Conservation (phyloP, 1,284 basidiomycete genomes). For the Irpex sp. region DNA sequence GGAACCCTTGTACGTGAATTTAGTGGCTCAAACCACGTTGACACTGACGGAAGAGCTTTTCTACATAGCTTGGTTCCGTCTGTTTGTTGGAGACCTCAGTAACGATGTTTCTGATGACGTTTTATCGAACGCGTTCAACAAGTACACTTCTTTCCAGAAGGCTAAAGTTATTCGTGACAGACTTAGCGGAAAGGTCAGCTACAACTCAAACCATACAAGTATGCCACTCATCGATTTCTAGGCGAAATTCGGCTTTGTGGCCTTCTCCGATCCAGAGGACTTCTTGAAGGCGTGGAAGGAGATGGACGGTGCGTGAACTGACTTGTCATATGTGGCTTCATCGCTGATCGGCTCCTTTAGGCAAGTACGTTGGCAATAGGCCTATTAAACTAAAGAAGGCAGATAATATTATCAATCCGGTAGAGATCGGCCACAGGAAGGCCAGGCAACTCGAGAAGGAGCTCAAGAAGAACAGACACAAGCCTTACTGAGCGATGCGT, state of each 20-base stretch:
- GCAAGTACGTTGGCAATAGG: constrained; percentile 95
- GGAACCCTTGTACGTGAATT: constrained; percentile 83
- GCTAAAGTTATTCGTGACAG: constrained; percentile 92
- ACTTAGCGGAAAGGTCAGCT: constrained; percentile 76
- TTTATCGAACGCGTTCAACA: constrained; percentile 86
- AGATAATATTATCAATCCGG: constrained; percentile 80
- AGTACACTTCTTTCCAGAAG: constrained; percentile 90
- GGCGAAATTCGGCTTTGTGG: constrained; percentile 97
- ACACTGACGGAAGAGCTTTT: neutral
- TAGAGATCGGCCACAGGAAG: constrained; percentile 90
- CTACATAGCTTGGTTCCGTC: constrained; percentile 84
- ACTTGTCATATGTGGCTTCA: neutral
- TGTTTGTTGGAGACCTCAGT: constrained; percentile 97
- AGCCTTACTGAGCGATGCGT: constrained; percentile 49
- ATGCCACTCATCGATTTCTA: constrained; percentile 27
- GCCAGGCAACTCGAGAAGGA: constrained; percentile 78
- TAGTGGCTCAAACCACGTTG: neutral
- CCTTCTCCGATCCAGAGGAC: constrained; percentile 97
- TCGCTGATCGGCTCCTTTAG: constrained; percentile 33
- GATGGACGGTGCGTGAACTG: constrained; percentile 81
- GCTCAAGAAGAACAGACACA: constrained; percentile 75
- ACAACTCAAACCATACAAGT: neutral
- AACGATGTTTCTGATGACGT: constrained; percentile 98
- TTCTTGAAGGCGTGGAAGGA: constrained; percentile 99
- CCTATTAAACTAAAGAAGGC: constrained; percentile 91